These are phyloP conservation scores for Mytilinidion resinicola DNA, from an alignment of 495 filamentous ascomycete species.

Conservation along the genomic window DNA sequence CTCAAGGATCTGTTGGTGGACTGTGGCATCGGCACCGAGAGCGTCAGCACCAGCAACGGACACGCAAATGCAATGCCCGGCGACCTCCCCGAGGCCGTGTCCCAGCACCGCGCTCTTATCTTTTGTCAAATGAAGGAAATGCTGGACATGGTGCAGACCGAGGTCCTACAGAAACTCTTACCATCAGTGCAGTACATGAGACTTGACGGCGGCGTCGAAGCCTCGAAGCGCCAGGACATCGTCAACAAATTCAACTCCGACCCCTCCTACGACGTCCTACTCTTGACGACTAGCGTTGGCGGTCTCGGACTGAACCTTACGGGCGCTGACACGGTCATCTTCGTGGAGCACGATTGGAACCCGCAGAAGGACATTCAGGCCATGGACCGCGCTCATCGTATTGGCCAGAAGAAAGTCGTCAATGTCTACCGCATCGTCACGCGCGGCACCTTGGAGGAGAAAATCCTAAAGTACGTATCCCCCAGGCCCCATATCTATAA, in stretches of 20 bases:
- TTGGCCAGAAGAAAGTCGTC: slow-evolving; percentile 98
- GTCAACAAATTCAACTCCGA: slow-evolving; percentile 98
- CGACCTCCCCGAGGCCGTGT: slow-evolving; percentile 69
- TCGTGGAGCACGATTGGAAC: slow-evolving; percentile 99
- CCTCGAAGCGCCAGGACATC: slow-evolving; percentile 84
- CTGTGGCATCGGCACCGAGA: slow-evolving; percentile 81
- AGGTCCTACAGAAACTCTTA: slow-evolving; percentile 77
- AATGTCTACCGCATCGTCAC: slow-evolving; percentile 98
- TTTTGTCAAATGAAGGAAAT: slow-evolving; percentile 99
- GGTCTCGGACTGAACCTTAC: slow-evolving; percentile 93
- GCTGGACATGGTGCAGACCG: slow-evolving; percentile 94
- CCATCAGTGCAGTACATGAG: slow-evolving; percentile 84
- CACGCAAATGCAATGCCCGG: slow-evolving; percentile 22
- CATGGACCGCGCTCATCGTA: slow-evolving; percentile 97
- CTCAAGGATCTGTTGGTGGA: slow-evolving; percentile 85
- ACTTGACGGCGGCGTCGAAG: slow-evolving; percentile 85
- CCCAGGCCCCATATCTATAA: background rate
- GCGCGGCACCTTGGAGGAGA: slow-evolving; percentile 92
- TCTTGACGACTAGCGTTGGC: slow-evolving; percentile 90
- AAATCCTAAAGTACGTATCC: slow-evolving; percentile 75
- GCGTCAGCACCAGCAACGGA: slow-evolving; percentile 39
- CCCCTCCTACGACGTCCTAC: slow-evolving; percentile 85
- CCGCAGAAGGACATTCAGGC: slow-evolving; percentile 97
- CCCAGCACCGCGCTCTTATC: slow-evolving; percentile 88
- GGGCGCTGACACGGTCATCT: slow-evolving; percentile 96